Conservation (phyloP, 345 rosid genomes). For the Sonneratia alba region DNA sequence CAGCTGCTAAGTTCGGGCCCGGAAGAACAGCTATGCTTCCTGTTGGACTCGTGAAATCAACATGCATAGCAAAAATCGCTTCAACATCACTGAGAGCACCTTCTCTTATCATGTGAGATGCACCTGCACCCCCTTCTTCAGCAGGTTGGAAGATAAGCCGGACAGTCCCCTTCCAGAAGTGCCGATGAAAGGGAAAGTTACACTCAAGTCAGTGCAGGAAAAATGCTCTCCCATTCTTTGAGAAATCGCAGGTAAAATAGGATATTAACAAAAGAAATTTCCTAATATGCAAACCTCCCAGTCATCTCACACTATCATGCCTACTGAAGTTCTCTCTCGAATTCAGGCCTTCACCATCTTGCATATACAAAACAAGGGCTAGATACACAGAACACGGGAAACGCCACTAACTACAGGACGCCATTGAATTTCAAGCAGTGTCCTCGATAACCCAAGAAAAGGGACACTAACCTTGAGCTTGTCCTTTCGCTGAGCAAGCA, state of each 20-base stretch:
- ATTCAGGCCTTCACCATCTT: background rate
- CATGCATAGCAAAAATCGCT: slow-evolving; percentile 84
- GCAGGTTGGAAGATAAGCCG: slow-evolving; percentile 89
- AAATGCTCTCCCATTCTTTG: too few relatives aligned
- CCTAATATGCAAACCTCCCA: too few relatives aligned
- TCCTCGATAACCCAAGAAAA: background rate
- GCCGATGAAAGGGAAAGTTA: background rate
- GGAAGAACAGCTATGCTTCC: slow-evolving; percentile 47
- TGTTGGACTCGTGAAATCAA: slow-evolving; percentile 25
- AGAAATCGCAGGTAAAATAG: too few relatives aligned
- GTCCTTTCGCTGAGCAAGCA: slow-evolving; percentile 59
- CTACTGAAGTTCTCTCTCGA: background rate
- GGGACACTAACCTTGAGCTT: slow-evolving; percentile 44
- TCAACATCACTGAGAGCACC: slow-evolving; percentile 83
- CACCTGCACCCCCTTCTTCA: slow-evolving; percentile 93
- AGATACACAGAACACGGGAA: background rate
- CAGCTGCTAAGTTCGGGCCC: slow-evolving; percentile 59
- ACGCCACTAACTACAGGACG: background rate
- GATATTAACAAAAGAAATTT: too few relatives aligned
- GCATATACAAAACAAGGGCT: background rate
- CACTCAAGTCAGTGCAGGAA: too few relatives aligned
- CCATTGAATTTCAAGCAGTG: background rate
- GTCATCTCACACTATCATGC: too few relatives aligned
- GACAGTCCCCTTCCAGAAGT: slow-evolving; percentile 60
- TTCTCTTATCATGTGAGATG: slow-evolving; percentile 64